Evolutionary conservation across 768 basidiomycete species (phyloP), one percentile per base, ranked within the genome.

Genomic region (Boletus reticulatus): DNA sequence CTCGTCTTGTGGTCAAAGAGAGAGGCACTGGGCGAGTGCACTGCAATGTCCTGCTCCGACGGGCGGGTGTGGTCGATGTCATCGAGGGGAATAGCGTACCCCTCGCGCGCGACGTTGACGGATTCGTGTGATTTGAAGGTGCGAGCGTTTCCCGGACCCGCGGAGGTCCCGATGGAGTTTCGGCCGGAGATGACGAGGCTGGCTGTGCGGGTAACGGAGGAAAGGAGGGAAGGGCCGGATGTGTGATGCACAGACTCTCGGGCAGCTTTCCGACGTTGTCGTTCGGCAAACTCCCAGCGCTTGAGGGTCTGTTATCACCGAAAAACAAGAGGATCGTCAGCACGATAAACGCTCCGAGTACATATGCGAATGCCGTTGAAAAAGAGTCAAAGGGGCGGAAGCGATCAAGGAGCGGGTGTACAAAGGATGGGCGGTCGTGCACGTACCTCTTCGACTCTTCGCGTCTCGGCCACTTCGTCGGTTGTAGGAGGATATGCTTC

Each of bases 221-320:
- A 71, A 38, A 89, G 68, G n/a, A 88, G 62, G 4, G 87, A 83
- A 6, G 78, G 63, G 1, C 50, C 38, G 27, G 67, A 49, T 9
- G 42, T 52, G 20, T 62, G 13, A 1, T 63, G 66, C 4, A n/a
- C 13, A 3, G 86, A 84, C 53, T 84, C 86, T 52, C 91, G 80
- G 4, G 81, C 85, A 36, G 81, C 78, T 71, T 85, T 92, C 74
- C 91, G 81, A 55, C 88, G 80, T 62, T 84, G 84, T 19, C 87
- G 80, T 65, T 93, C 91, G 39, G 83, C 83, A 44, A 83, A 73
- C 62, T 93, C 91, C 92, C 90, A 93, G 42, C 80, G 80, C 60
- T 80, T 78, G 27, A 94, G 76, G 56, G 83, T 93, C 91, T 93
- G 69, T 55, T 32, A 6, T 48, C 48, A 27, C 29, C 42, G 14